Conservation (phyloP, 805 yeast species). For the Pichia manshurica region DNA sequence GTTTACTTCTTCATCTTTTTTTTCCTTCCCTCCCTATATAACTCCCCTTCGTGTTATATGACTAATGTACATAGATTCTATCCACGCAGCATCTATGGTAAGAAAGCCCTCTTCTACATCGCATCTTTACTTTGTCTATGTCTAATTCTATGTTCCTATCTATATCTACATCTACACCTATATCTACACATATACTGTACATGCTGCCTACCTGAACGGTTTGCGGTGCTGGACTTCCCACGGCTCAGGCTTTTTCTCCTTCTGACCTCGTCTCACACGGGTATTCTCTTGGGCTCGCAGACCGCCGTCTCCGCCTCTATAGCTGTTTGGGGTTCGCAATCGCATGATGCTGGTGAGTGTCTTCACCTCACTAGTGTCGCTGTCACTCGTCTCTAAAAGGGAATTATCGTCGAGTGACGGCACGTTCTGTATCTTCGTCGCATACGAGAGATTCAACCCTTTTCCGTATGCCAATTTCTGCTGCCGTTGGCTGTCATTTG, state of each 20-base stretch:
- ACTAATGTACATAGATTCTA: not conserved
- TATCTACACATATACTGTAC: too few species aligned
- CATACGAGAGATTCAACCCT: slow-evolving; percentile 10
- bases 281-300: too few species aligned
- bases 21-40: too few species aligned
- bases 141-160: too few species aligned
- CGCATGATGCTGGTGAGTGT: not conserved
- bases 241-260: not conserved
- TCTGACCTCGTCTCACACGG: not conserved
- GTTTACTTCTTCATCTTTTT: not conserved
- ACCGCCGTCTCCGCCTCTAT: too few species aligned
- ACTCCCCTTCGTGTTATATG: not conserved
- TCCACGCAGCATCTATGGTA: too few species aligned
- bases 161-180: too few species aligned
- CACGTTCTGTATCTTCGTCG: slow-evolving; percentile 7
- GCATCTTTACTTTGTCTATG: too few species aligned
- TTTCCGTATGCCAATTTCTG: too few species aligned
- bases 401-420: slow-evolving; percentile 2
- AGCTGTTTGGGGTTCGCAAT: not conserved
- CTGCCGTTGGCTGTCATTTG: too few species aligned
- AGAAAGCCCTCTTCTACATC: too few species aligned
- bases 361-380: slow-evolving; percentile 12
- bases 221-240: slow-evolving; percentile 25
- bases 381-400: slow-evolving; percentile 2
- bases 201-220: slow-evolving; percentile 21